Evolutionary conservation across 73 alveolate species (phyloP), one percentile per base, ranked within the genome.

Genomic region (Paramecium octaurelia): DNA sequence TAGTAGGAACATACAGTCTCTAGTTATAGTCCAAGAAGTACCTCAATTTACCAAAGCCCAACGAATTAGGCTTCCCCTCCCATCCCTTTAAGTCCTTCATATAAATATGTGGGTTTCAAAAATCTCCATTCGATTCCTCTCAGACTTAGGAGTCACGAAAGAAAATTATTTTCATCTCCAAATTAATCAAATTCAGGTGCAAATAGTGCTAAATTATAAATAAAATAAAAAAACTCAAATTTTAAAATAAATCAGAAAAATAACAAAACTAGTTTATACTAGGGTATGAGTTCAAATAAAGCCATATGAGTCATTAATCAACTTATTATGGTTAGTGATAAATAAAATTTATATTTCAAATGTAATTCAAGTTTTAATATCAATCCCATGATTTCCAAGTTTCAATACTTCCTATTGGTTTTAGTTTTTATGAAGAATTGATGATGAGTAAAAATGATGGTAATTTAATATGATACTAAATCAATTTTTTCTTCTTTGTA

Each of bases 11-110:
- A 64, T 27, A 64, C 84, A 11, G 44, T 64, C n/a, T 64, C 84
- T 31, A 64, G 84, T 64, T n/a, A 64, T 12, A 64, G 84, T 27
- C 84, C 84, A 27, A 64, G 84, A 34, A 64, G 84, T 27, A 64
- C 44, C 8, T 64, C 84, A 27, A 64, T 64, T 64, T 64, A 64
- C 27, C 31, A 64, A 64, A 64, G 84, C 11, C 84, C 84, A 11
- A 34, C 48, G 7, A 34, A 27, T 31, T 64, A 31, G 27, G 16
- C 46, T 31, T 64, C 84, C 3, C 84, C 84, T 27, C 84, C 4
- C 35, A 23, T 64, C 2, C 84, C 84, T 14, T 27, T n/a, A 8
- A 64, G 46, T 24, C 84, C 42, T 6, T 31, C 50, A 2, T 31
- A 34, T 34, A 64, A 64, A 64, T 64, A 14, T 27, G 29, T 10